Percentiles rank a stretch among this genome's conserved stretches.
These are phyloP conservation scores for Linderina pennispora DNA, from an alignment of 192 early-diverging fungal species.

Conservation along the genomic window DNA sequence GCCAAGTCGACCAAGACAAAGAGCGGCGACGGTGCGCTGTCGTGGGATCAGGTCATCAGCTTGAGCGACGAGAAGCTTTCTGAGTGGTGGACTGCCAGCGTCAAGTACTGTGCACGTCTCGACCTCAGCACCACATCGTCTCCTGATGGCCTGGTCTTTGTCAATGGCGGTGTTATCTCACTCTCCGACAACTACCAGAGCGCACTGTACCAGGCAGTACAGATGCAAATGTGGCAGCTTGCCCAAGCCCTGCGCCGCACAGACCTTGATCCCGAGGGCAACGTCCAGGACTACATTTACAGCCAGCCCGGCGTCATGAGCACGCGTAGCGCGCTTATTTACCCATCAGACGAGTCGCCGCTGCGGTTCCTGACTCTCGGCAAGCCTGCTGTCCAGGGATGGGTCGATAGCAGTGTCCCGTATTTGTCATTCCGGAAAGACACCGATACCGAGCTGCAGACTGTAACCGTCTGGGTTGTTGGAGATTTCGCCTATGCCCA, in stretches of 20 bases:
- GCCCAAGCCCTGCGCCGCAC: conserved; percentile 46
- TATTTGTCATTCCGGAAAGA: conserved; percentile 10
- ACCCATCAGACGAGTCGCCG: conserved; percentile 30
- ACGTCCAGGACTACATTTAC: conserved; percentile 70
- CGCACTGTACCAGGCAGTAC: conserved; percentile 47
- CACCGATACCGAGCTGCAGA: neutral
- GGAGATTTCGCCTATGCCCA: conserved; percentile 49
- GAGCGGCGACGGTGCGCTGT: conserved; percentile 14
- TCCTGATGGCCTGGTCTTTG: conserved; percentile 54
- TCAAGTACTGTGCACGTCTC: conserved; percentile 33
- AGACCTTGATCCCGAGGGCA: conserved; percentile 44
- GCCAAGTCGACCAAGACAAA: conserved; percentile 21
- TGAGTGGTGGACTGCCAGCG: conserved; percentile 21
- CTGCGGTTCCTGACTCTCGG: conserved; percentile 24
- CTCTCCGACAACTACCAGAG: conserved; percentile 58
- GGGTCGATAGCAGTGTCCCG: conserved; percentile 16
- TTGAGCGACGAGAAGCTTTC: conserved; percentile 10
- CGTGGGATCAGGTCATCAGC: conserved; percentile 21
- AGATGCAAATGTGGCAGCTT: conserved; percentile 49
- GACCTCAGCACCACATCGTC: conserved; percentile 22
- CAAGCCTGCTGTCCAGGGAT: conserved; percentile 2
- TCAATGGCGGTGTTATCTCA: conserved; percentile 73
- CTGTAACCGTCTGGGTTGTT: conserved; percentile 44
- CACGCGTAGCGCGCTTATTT: conserved; percentile 54
- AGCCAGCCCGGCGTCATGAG: conserved; percentile 52